phyloP scores from a whole-genome alignment of 1,139 yeast genomes.

The Petasospora rhodanensis region DNA sequence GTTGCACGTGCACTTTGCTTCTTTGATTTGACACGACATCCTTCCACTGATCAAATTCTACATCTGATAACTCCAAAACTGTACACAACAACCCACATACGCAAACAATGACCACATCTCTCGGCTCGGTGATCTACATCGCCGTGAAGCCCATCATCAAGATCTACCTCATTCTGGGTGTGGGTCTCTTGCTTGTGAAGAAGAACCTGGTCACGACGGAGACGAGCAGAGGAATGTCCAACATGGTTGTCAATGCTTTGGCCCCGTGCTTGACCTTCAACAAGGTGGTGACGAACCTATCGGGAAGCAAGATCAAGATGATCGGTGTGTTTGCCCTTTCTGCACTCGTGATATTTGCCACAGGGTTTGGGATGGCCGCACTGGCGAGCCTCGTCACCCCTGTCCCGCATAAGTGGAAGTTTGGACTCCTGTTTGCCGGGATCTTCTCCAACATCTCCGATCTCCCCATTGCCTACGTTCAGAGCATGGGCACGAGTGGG shows the following conservation, averaged over 20 bases:
- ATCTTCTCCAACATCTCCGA: slow-evolving; percentile 74
- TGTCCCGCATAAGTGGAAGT: slow-evolving; percentile 72
- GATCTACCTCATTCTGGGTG: slow-evolving; percentile 68
- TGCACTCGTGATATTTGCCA: slow-evolving; percentile 55
- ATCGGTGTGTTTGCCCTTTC: slow-evolving; percentile 70
- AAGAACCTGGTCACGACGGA: slow-evolving; percentile 66
- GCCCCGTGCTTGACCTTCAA: slow-evolving; percentile 77
- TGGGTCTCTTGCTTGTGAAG: slow-evolving; percentile 67
- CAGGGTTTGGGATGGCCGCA: slow-evolving; percentile 38
- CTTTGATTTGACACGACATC: no score
- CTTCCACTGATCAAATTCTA: no score
- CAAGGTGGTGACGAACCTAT: slow-evolving; percentile 66
- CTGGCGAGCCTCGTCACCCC: slow-evolving; percentile 35
- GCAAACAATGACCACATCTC: slow-evolving; percentile 8
- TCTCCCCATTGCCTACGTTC: slow-evolving; percentile 85
- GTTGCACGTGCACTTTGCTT: no score
- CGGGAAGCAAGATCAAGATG: slow-evolving; percentile 66
- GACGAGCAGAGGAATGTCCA: slow-evolving; percentile 69
- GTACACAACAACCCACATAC: no score
- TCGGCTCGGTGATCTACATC: slow-evolving; percentile 72
- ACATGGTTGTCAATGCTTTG: slow-evolving; percentile 64
- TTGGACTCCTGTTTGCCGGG: slow-evolving; percentile 76
- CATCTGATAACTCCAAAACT: no score
- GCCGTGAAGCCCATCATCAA: slow-evolving; percentile 86
- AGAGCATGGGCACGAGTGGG: slow-evolving; percentile 67